Base-by-base conservation (phyloP, 306 rosid species). In the Phaseolus lunatus region DNA sequence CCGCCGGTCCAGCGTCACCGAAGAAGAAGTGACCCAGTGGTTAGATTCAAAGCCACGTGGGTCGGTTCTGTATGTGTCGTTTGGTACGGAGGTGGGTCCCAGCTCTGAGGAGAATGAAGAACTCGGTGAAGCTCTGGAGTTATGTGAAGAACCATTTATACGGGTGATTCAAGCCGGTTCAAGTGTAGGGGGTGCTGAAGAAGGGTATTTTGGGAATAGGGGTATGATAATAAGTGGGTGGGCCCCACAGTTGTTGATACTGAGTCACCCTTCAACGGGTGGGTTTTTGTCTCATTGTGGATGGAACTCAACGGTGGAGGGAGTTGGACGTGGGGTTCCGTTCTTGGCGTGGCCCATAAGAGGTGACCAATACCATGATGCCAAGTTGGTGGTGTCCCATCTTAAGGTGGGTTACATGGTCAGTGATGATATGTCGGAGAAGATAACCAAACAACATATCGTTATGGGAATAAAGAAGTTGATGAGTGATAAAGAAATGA, bases 201-300 rank as follows among this genome's bases (percentile, higher is more conserved):
- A 77, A 22, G 89, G 81, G 0, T 85, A 85, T 76, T 85, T 62
- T 3, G 90, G 93, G 15, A 20, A 59, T 0, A 83, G 86, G 27
- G 95, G 93, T 16, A n/a, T 92, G 88, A 84, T 92, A 43, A 88
- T 90, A 80, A 27, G 66, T 0, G 97, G 95, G 0, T 90, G 95
- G 95, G 97, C 95, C 2, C 95, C 97, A 12, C 97, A 90, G 12
- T 23, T 92, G 49, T 5, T 92, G 81, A 92, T 92, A 44, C 87
- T 92, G 72, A 92, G 91, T 49, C 95, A 89, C 19, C 86, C 82
- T 6, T 89, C 95, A 9, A 92, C 91, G 1, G 95, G 93, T 48
- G 95, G 93, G 18, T 92, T 90, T 39, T 57, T 92, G 3, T 87
- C 95, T 0, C 97, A 92, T 0, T 90, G 93, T 37, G 95, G 93